Evolutionary conservation across 225 moss, liverwort and hornwort species (phyloP).

Genomic region (Physcomitrellopsis africana): DNA sequence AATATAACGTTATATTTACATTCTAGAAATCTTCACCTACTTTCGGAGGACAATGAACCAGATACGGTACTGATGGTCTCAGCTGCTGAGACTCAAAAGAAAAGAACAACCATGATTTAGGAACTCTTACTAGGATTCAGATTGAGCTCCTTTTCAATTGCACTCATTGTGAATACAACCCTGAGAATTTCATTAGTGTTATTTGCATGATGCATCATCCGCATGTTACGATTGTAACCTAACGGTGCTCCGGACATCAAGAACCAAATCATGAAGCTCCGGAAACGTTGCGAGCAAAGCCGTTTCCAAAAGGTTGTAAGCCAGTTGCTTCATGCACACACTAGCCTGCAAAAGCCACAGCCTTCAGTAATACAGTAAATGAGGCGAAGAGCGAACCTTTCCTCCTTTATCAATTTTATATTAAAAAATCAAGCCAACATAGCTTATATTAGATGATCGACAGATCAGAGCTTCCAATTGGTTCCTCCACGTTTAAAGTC

Average conservation of each 20-base stretch:
- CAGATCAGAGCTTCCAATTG: background rate
- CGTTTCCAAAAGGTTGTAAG: slow-evolving; percentile 83
- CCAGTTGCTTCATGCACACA: slow-evolving; percentile 88
- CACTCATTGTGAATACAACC: slow-evolving; percentile 1
- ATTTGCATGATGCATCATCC: slow-evolving; percentile 7
- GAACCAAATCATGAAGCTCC: slow-evolving; percentile 86
- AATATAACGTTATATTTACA: slow-evolving; percentile 35
- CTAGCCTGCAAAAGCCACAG: slow-evolving; percentile 58
- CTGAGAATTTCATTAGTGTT: slow-evolving; percentile 3
- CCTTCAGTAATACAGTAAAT: slow-evolving; percentile 15
- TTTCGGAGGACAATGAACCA: slow-evolving; percentile 28
- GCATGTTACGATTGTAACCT: slow-evolving; percentile 18
- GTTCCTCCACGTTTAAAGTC: background rate
- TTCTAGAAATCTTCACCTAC: slow-evolving; percentile 22
- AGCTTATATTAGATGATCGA: background rate
- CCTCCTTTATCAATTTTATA: background rate
- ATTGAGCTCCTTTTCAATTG: slow-evolving; percentile 1
- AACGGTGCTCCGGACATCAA: slow-evolving; percentile 71
- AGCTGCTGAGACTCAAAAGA: slow-evolving; percentile 18
- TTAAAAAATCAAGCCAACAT: background rate
- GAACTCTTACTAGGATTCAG: slow-evolving; percentile 14
- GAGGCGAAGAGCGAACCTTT: background rate
- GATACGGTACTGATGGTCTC: slow-evolving; percentile 25
- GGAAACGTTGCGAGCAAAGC: slow-evolving; percentile 82
- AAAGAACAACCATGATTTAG: slow-evolving; percentile 12